Conservation (phyloP, 495 filamentous ascomycete genomes). For the Penicillium silybi region DNA sequence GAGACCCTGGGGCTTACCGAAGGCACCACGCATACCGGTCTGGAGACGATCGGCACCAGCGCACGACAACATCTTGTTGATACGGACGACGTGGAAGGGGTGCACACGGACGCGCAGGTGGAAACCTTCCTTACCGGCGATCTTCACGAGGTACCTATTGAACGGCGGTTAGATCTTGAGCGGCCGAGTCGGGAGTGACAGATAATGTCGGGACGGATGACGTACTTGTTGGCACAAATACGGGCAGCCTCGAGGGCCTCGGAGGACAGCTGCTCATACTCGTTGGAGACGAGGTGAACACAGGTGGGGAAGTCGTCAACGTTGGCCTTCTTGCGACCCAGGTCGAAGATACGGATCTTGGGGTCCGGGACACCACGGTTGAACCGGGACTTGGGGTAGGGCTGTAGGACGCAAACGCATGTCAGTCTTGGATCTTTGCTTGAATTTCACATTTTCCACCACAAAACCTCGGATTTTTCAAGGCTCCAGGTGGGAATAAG, state of each 20-base stretch:
- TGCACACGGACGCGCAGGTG: constrained; percentile 97
- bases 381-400: constrained; percentile 99
- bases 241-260: constrained; percentile 98
- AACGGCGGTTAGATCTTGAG: not conserved
- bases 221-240: constrained; percentile 98
- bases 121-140: constrained; percentile 97
- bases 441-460: not conserved
- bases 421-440: constrained; percentile 24
- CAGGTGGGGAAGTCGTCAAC: constrained; percentile 98
- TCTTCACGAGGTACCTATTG: constrained; percentile 85
- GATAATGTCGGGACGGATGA: not conserved
- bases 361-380: constrained; percentile 99
- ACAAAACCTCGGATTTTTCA: not conserved
- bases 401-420: constrained; percentile 46
- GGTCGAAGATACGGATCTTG: constrained; percentile 99
- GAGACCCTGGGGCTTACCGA: constrained; percentile 96
- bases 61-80: constrained; percentile 99
- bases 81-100: constrained; percentile 99
- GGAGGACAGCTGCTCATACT: constrained; percentile 97
- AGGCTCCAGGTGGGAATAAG: not conserved
- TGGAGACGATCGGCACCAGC: constrained; percentile 99
- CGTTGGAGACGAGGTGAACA: constrained; percentile 99
- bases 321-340: constrained; percentile 95
- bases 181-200: not conserved
- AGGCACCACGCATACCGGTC: constrained; percentile 99